Evolutionary conservation across 2,329 filamentous ascomycete genomes (phyloP), one percentile per base, ranked within the genome.

Genomic region (Scedosporium aurantiacum): DNA sequence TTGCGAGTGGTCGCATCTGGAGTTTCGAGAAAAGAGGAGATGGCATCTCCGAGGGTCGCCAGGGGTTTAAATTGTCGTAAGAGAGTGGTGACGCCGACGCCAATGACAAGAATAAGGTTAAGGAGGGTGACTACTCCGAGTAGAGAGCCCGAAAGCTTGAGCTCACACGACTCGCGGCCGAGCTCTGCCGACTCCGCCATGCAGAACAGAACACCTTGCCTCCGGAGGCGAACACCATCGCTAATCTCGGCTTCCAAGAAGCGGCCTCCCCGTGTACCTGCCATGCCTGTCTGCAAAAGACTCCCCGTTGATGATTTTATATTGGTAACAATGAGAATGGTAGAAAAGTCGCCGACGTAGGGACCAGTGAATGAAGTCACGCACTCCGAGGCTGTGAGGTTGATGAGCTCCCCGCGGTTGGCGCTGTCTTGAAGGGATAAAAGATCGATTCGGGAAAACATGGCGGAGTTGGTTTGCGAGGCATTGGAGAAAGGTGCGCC

Each of bases 41-140:
- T 70, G 28, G 77, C 77, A 63, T 82, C 80, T 37, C 79, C 79
- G 2, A 82, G 71, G 0, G 79, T 81, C 16, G 77, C 74, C 4
- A 82, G 73, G 0, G 78, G 79, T 16, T 70, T 68, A 64, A 78
- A 76, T 18, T 68, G 68, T 18, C 67, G 55, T 2, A 75, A 68
- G 40, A 68, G 67, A 54, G 65, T 63, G 62, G 66, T 70, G 1
- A 74, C 69, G 63, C 78, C 76, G 16, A 32, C 23, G 32, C 76
- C 68, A 3, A 76, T 70, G 3, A 76, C 72, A 23, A 73, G 69
- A 41, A 72, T 66, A 3, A 80, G 70, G 41, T 72, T 78, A 57
- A 79, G 65, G 1, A 77, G 70, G n/a, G 76, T 74, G 41, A 75
- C 69, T 21, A 74, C 67, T 55, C 73, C 74, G 7, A 82, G 71